phyloP scores from a whole-genome alignment of 2,329 filamentous ascomycete species.

The Stagonosporopsis cucurbitacearum region DNA sequence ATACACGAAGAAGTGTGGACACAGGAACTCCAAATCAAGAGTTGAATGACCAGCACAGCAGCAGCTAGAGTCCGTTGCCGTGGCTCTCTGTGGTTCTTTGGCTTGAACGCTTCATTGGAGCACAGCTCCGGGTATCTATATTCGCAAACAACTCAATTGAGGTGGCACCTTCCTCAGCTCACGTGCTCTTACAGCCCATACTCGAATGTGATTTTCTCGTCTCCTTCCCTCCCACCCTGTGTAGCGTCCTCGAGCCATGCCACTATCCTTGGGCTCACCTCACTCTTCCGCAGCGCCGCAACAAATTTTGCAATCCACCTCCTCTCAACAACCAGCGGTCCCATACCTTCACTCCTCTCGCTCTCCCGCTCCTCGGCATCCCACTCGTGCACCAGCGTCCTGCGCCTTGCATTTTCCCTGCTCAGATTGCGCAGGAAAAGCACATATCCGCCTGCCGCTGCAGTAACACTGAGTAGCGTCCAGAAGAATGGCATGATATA shows the following conservation, averaged over 20 bases:
- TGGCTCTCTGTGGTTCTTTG: no score
- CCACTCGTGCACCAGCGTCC: constrained; percentile 41
- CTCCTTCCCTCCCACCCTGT: constrained; percentile 48
- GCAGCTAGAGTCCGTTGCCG: no score
- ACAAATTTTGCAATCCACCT: constrained; percentile 9
- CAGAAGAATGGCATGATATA: constrained; percentile 54
- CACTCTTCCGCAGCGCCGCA: constrained; percentile 21
- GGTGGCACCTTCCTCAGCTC: not conserved
- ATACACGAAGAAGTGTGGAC: no score
- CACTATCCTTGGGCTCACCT: constrained; percentile 24
- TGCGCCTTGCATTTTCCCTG: constrained; percentile 49
- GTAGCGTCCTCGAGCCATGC: constrained; percentile 46
- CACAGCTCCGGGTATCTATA: not conserved
- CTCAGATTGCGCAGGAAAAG: constrained; percentile 48
- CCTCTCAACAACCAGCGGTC: constrained; percentile 34
- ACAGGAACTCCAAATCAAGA: no score
- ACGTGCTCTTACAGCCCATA: constrained; percentile 44
- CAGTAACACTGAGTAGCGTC: constrained; percentile 49
- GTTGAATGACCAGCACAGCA: no score
- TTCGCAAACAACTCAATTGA: not conserved
- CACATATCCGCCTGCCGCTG: constrained; percentile 51
- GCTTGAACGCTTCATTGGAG: no score
- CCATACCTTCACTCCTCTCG: constrained; percentile 39
- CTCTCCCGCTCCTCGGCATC: constrained; percentile 50
- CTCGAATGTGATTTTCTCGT: constrained; percentile 56